These are phyloP conservation scores for Pleoardoris graminearum DNA, from an alignment of 2,329 filamentous ascomycete genomes.

Conservation along the genomic window DNA sequence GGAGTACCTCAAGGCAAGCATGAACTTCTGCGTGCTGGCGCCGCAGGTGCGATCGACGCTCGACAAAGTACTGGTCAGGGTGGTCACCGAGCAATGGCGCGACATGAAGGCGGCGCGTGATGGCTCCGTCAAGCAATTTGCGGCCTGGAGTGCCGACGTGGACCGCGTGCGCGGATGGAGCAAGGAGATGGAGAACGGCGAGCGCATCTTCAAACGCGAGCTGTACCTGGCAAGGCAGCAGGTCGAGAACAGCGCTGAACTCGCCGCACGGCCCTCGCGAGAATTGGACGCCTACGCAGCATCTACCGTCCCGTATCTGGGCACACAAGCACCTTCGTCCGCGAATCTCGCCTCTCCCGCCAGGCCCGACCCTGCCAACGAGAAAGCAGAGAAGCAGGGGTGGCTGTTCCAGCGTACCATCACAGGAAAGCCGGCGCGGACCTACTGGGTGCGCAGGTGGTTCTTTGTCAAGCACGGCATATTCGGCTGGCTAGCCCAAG, in stretches of 20 bases:
- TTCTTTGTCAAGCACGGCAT: conserved; percentile 95
- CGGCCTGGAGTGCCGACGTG: conserved; percentile 76
- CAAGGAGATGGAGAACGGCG: conserved; percentile 89
- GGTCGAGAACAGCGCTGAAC: conserved; percentile 76
- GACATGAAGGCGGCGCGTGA: conserved; percentile 78
- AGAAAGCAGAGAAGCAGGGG: conserved; percentile 79
- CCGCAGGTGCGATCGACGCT: conserved; percentile 82
- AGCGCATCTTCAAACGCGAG: conserved; percentile 80
- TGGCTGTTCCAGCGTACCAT: conserved; percentile 86
- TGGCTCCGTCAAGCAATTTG: conserved; percentile 62
- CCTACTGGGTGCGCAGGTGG: conserved; percentile 90
- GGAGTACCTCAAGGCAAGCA: conserved; percentile 83
- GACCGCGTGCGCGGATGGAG: conserved; percentile 92
- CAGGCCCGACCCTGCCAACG: conserved; percentile 53
- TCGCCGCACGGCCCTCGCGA: conserved; percentile 75
- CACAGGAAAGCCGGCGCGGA: conserved; percentile 84
- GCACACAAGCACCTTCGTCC: conserved; percentile 67
- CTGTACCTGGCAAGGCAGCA: conserved; percentile 77
- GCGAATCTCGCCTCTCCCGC: conserved; percentile 53
- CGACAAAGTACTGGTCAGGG: conserved; percentile 81
- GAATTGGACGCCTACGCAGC: conserved; percentile 92
- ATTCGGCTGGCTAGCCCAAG: conserved; percentile 91
- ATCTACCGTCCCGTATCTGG: conserved; percentile 86
- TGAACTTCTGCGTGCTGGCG: conserved; percentile 89
- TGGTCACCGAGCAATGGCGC: conserved; percentile 85